A percentile compares a stretch with the other conserved stretches of the same genome.
These are phyloP conservation scores for Naegleria fowleri DNA, from an alignment of 208 protist genomes.

Conservation along the genomic window DNA sequence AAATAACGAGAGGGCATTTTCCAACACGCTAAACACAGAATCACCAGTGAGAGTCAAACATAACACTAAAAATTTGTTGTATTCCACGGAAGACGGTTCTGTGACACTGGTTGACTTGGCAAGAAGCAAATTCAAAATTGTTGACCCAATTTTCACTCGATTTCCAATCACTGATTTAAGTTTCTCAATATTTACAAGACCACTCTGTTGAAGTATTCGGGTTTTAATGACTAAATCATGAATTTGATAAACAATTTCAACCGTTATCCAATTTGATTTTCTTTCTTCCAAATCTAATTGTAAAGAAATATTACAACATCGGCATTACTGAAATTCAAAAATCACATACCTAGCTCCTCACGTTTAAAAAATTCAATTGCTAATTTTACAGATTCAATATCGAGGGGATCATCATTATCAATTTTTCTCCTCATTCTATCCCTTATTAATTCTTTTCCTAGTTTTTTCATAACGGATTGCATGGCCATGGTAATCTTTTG, in stretches of 20 bases:
- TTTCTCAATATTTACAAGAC: not conserved
- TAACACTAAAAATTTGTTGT: not conserved
- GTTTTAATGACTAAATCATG: not conserved
- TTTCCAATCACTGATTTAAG: not conserved
- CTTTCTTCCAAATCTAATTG: not conserved
- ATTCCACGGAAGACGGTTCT: not conserved
- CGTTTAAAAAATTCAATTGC: not conserved
- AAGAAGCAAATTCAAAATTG: not conserved
- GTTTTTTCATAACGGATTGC: not conserved
- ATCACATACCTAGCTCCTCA: not conserved
- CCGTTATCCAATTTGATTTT: not conserved
- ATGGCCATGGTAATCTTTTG: not conserved
- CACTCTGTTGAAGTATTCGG: not conserved
- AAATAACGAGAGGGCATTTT: not conserved
- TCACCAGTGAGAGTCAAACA: not conserved
- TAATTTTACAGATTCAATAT: not conserved
- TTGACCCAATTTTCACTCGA: not conserved
- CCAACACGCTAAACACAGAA: not conserved
- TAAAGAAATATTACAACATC: too few species aligned
- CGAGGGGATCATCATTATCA: not conserved
- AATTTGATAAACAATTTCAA: not conserved
- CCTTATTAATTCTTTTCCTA: not conserved
- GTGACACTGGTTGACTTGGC: not conserved
- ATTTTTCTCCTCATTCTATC: not conserved
- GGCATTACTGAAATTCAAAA: too few species aligned